These are phyloP conservation scores for Diddensiella transvaalensis DNA, from an alignment of 805 yeast species.

Conservation along the genomic window DNA sequence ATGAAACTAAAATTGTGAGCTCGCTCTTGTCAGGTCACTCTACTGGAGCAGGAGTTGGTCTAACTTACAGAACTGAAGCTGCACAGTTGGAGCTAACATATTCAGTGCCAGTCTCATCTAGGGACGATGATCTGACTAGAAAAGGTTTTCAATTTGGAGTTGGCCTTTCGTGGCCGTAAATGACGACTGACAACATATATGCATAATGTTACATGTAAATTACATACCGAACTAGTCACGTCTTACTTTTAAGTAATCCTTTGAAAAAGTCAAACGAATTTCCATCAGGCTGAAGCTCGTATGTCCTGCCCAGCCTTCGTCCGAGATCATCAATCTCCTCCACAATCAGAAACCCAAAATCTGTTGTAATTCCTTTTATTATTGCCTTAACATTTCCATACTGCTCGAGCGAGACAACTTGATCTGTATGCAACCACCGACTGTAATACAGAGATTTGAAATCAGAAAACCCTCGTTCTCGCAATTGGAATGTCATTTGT, in stretches of 20 bases:
- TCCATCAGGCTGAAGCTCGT: conserved; percentile 92
- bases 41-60: conserved; percentile 51
- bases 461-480: conserved; percentile 60
- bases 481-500: conserved; percentile 49
- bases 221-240: conserved; percentile 1
- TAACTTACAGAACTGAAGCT: conserved; percentile 52
- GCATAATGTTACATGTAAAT: not conserved
- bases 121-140: conserved; percentile 44
- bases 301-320: conserved; percentile 49
- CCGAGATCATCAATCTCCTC: conserved; percentile 54
- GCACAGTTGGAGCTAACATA: conserved; percentile 64
- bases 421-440: conserved; percentile 81
- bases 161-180: conserved; percentile 39
- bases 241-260: conserved; percentile 72
- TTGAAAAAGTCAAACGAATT: conserved; percentile 93
- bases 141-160: conserved; percentile 62
- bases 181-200: not conserved
- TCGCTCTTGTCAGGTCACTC: not conserved
- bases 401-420: conserved; percentile 64
- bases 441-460: conserved; percentile 70
- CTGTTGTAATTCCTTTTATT: conserved; percentile 76
- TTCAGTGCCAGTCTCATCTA: conserved; percentile 51
- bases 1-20: not conserved
- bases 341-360: conserved; percentile 79
- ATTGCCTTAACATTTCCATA: conserved; percentile 52